Evolutionary conservation across 495 filamentous ascomycete genomes (phyloP), one percentile per base, ranked within the genome.

Genomic region (Stereocaulon alpinum): DNA sequence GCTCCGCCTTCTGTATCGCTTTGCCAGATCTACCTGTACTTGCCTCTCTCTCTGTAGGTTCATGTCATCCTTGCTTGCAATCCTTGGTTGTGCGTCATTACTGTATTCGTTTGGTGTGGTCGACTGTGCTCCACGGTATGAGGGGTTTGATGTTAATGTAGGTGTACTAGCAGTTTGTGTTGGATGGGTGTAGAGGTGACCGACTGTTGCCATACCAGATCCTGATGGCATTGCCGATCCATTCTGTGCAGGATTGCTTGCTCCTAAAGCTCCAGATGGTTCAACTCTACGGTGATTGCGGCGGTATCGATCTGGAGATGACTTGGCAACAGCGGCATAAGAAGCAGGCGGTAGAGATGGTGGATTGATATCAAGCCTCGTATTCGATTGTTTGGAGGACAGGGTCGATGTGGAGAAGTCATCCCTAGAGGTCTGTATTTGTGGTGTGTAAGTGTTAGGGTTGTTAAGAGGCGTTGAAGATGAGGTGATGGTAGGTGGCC

Each of bases 1-100:
- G 68, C 91, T 96, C 56, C 90, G 80, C 66, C 91, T 81, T 61
- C 91, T 77, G 73, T 90, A 88, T 61, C 86, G 80, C 70, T 88
- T 88, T 11, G 85, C 81, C 52, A 83, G 75, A 50, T 92, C 89
- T 18, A 79, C 74, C 18, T 70, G 47, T 34, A 51, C 30, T 53
- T 61, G 62, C 15, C 69, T 64, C 40, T 71, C 74, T 45, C 71
- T 74, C 41, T 74, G 67, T 44, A 83, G 63, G 41, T 71, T 74
- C 68, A 78, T 76, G 60, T 85, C 82, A 67, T 85, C 82, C 57
- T 74, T 65, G 54, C 75, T 70, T 34, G 60, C 67, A 41, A 64
- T 59, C 55, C 59, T 65, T 49, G 66, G 42, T 27, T 61, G 68
- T 32, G 43, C 49, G 20, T 37, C 58, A 29, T 18, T 20, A 22